Evolutionary conservation across 805 yeast species (phyloP).

Genomic region (Starmerella roubikii): DNA sequence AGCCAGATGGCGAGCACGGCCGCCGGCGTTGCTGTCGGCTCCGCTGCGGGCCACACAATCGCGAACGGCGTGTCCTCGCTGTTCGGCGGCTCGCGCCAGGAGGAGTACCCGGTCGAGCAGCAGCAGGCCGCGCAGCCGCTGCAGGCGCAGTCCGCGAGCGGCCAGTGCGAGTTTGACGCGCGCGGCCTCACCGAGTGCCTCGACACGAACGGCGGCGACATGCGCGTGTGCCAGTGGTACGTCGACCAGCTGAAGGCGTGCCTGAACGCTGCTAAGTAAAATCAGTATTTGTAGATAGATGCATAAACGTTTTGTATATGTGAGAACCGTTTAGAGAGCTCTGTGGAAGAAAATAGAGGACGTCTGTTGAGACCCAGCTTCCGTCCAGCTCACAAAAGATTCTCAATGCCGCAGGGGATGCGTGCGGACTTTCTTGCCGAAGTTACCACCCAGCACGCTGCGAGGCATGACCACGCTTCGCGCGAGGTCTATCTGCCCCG

Average conservation of each 20-base stretch:
- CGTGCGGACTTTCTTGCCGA: too few relatives aligned
- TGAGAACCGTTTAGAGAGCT: not conserved
- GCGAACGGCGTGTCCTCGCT: constrained; percentile 88
- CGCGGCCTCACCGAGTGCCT: constrained; percentile 90
- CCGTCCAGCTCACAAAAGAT: too few relatives aligned
- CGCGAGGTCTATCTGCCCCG: too few relatives aligned
- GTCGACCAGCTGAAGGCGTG: constrained; percentile 95
- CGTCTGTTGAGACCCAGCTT: too few relatives aligned
- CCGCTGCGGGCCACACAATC: constrained; percentile 89
- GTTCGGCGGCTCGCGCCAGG: constrained; percentile 63
- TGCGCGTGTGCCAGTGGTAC: constrained; percentile 94
- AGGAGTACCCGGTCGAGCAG: constrained; percentile 31
- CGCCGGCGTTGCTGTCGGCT: constrained; percentile 99
- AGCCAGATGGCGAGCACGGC: constrained; percentile 98
- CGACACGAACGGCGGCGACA: constrained; percentile 86
- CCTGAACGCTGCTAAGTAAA: constrained; percentile 56
- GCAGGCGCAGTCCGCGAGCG: constrained; percentile 24
- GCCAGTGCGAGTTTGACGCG: constrained; percentile 77
- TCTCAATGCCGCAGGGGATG: too few relatives aligned
- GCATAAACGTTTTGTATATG: not conserved
- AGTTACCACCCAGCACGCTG: too few relatives aligned
- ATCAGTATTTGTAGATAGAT: not conserved
- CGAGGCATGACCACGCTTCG: too few relatives aligned
- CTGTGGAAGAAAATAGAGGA: too few relatives aligned
- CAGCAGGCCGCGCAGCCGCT: constrained; percentile 35